Conservation (phyloP, 495 filamentous ascomycete genomes). For the Aspergillus biplanus region DNA sequence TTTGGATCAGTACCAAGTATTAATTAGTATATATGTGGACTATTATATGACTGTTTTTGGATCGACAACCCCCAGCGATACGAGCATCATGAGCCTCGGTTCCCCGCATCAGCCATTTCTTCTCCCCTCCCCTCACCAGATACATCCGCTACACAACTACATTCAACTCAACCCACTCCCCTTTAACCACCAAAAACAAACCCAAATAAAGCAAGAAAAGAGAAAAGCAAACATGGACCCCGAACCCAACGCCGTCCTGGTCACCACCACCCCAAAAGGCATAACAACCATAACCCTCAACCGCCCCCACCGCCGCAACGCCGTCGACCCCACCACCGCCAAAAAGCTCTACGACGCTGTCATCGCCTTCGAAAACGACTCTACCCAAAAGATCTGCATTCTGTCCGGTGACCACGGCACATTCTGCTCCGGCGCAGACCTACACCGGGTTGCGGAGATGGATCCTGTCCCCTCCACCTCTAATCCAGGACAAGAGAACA, state of each 20-base stretch:
- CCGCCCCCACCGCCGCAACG: conserved; percentile 43
- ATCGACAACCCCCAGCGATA: too few relatives aligned
- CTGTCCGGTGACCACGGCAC: conserved; percentile 38
- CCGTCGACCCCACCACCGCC: conserved; percentile 42
- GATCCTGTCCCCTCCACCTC: background rate
- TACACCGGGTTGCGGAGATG: conserved; percentile 39
- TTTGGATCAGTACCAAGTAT: too few relatives aligned
- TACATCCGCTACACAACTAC: too few relatives aligned
- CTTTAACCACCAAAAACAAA: too few relatives aligned
- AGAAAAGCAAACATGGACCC: background rate
- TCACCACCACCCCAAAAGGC: conserved; percentile 39
- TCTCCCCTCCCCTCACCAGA: too few relatives aligned
- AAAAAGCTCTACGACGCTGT: conserved; percentile 44
- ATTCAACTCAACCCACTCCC: too few relatives aligned
- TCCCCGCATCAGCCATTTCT: too few relatives aligned
- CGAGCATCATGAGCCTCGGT: too few relatives aligned
- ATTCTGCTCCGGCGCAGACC: conserved; percentile 53
- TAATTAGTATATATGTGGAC: too few relatives aligned
- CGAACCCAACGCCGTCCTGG: conserved; percentile 6
- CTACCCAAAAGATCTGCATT: conserved; percentile 49
- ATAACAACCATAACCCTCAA: conserved; percentile 51
- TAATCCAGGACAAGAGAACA: background rate
- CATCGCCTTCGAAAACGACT: conserved; percentile 46
- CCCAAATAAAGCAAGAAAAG: too few relatives aligned
- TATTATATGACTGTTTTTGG: too few relatives aligned